phyloP scores from a whole-genome alignment of 2,329 filamentous ascomycete species.

The Ophiostoma angusticollis region DNA sequence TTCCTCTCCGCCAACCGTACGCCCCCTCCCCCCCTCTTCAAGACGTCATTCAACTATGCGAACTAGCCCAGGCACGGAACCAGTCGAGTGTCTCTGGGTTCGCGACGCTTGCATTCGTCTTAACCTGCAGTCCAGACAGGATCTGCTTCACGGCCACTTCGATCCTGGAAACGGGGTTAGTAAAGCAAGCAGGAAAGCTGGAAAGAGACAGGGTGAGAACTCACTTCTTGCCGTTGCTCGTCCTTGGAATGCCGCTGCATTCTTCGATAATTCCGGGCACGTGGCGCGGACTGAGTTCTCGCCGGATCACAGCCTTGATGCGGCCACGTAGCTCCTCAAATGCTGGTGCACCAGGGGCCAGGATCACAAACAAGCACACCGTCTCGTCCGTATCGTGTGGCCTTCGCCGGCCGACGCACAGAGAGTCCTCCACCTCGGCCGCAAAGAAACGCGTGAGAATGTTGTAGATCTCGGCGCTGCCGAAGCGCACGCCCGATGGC shows the following conservation, averaged over 20 bases:
- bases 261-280: slow-evolving; percentile 74
- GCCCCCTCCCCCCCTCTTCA: neutral
- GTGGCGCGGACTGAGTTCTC: slow-evolving; percentile 76
- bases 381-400: slow-evolving; percentile 67
- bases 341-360: slow-evolving; percentile 38
- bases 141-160: slow-evolving; percentile 97
- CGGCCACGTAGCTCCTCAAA: slow-evolving; percentile 49
- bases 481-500: slow-evolving; percentile 81
- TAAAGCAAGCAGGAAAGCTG: neutral
- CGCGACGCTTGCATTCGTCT: slow-evolving; percentile 84
- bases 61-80: slow-evolving; percentile 66
- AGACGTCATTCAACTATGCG: slow-evolving; percentile 23
- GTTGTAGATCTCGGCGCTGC: slow-evolving; percentile 92
- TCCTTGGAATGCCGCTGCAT: slow-evolving; percentile 76
- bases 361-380: slow-evolving; percentile 78
- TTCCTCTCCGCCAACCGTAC: no score
- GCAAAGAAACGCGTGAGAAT: slow-evolving; percentile 76
- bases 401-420: slow-evolving; percentile 71
- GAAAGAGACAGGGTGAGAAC: slow-evolving; percentile 19
- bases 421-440: slow-evolving; percentile 64
- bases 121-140: slow-evolving; percentile 71
- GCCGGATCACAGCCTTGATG: slow-evolving; percentile 58
- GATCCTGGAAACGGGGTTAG: slow-evolving; percentile 40
- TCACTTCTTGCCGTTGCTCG: slow-evolving; percentile 90
- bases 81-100: slow-evolving; percentile 81